Evolutionary conservation across 78 protist genomes (phyloP).

Genomic region (Dictyostelium brefeldianum): DNA sequence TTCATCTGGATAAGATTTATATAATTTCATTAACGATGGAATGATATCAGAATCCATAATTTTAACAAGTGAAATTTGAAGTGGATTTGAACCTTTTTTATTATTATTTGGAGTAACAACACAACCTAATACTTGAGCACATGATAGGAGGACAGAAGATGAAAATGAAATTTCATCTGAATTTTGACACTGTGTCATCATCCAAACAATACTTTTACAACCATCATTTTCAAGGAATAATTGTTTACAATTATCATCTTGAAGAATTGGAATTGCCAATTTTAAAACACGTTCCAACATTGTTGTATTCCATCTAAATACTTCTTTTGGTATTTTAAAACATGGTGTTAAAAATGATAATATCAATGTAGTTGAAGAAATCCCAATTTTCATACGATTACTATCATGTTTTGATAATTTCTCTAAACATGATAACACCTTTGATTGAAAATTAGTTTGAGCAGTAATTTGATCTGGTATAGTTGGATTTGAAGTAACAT

Average conservation of each 20-base stretch:
- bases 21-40: slow-evolving; percentile 64
- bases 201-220: slow-evolving; percentile 46
- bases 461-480: not conserved
- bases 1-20: slow-evolving; percentile 53
- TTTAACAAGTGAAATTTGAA: slow-evolving; percentile 44
- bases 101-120: slow-evolving; percentile 50
- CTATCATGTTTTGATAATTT: slow-evolving; percentile 51
- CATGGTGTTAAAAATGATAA: slow-evolving; percentile 14
- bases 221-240: slow-evolving; percentile 61
- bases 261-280: slow-evolving; percentile 30
- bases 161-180: slow-evolving; percentile 27
- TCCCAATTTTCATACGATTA: slow-evolving; percentile 41
- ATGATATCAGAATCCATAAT: slow-evolving; percentile 51
- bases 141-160: slow-evolving; percentile 27
- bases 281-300: slow-evolving; percentile 44
- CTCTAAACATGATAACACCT: slow-evolving; percentile 51
- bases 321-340: slow-evolving; percentile 30
- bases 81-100: not conserved
- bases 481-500: not conserved
- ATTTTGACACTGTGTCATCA: slow-evolving; percentile 7
- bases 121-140: slow-evolving; percentile 65
- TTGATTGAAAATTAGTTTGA: not conserved
- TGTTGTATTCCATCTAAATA: slow-evolving; percentile 63
- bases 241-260: slow-evolving; percentile 49
- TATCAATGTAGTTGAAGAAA: not conserved